These are phyloP conservation scores for Psidium friedrichsthalianum DNA, from an alignment of 345 rosid genomes.

Conservation along the genomic window DNA sequence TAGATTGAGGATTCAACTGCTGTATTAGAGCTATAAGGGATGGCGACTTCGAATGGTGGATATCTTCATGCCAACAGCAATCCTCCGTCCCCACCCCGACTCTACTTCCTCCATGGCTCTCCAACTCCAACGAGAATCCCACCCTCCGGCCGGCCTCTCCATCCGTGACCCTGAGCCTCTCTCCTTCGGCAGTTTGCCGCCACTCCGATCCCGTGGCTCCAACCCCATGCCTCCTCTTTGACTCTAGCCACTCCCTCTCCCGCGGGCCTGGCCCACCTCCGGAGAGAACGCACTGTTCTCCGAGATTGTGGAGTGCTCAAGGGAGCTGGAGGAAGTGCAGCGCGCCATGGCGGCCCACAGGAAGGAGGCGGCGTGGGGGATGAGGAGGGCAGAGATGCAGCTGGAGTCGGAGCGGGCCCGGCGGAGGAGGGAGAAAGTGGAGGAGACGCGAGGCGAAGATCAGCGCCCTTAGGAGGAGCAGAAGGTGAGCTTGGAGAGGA, in stretches of 20 bases:
- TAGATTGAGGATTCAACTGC: not conserved
- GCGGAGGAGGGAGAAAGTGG: conserved; percentile 76
- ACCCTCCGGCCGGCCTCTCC: conserved; percentile 52
- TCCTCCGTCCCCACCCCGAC: conserved; percentile 30
- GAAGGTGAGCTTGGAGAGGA: conserved; percentile 51
- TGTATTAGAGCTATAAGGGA: conserved; percentile 9
- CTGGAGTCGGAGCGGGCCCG: conserved; percentile 78
- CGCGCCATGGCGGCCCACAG: conserved; percentile 69
- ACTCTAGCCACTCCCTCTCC: conserved; percentile 42
- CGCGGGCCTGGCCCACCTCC: conserved; percentile 30
- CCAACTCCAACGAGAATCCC: conserved; percentile 44
- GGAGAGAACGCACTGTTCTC: conserved; percentile 47
- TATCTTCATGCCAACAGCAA: conserved; percentile 35
- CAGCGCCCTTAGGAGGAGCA: conserved; percentile 85
- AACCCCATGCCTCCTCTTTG: conserved; percentile 48
- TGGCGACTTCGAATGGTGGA: conserved; percentile 76
- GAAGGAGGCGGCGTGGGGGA: conserved; percentile 94
- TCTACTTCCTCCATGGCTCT: conserved; percentile 79
- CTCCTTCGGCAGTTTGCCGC: conserved; percentile 64
- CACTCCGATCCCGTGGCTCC: conserved; percentile 74
- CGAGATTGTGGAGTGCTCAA: conserved; percentile 77
- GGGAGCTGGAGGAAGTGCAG: conserved; percentile 89
- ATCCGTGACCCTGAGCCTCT: conserved; percentile 71
- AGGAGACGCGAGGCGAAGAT: conserved; percentile 79
- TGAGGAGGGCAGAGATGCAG: conserved; percentile 82